These are phyloP conservation scores for Fomes fomentarius DNA, from an alignment of 1,284 basidiomycete genomes.

Conservation along the genomic window DNA sequence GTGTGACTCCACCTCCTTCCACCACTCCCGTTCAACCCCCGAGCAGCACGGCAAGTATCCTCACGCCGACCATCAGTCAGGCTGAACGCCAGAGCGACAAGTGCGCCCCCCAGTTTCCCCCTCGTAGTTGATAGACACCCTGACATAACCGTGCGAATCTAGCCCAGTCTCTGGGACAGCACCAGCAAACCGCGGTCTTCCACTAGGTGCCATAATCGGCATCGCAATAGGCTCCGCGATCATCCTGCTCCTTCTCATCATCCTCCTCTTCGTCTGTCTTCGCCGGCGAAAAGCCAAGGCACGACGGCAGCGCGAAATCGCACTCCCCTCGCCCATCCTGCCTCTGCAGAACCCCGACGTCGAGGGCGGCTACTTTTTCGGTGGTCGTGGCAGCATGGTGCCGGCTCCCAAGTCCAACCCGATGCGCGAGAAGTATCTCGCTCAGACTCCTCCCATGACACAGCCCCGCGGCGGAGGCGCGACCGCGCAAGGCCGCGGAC, in stretches of 20 bases:
- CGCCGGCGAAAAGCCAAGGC: slow-evolving; percentile 20
- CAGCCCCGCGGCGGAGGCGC: slow-evolving; percentile 4
- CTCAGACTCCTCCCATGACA: neutral
- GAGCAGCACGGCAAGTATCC: neutral
- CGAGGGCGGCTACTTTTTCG: slow-evolving; percentile 33
- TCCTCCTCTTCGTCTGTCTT: slow-evolving; percentile 34
- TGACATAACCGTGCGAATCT: neutral
- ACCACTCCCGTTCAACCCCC: neutral
- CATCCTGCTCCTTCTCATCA: slow-evolving; percentile 35
- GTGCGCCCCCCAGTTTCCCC: neutral
- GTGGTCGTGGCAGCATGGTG: slow-evolving; percentile 5
- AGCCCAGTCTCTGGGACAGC: slow-evolving; percentile 10
- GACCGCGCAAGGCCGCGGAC: slow-evolving; percentile 1
- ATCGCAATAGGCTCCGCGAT: slow-evolving; percentile 35
- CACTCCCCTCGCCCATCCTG: slow-evolving; percentile 35
- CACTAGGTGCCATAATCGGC: slow-evolving; percentile 32
- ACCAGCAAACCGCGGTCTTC: slow-evolving; percentile 12
- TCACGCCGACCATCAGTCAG: slow-evolving; percentile 5
- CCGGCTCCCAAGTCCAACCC: neutral
- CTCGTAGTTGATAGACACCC: no score
- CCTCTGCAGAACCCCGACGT: slow-evolving; percentile 45
- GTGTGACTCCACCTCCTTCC: neutral
- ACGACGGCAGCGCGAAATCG: neutral
- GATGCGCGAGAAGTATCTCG: slow-evolving; percentile 15
- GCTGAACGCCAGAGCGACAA: slow-evolving; percentile 16